Base-by-base conservation (phyloP, 2,329 filamentous ascomycete genomes). In the Colletotrichum trifolii region DNA sequence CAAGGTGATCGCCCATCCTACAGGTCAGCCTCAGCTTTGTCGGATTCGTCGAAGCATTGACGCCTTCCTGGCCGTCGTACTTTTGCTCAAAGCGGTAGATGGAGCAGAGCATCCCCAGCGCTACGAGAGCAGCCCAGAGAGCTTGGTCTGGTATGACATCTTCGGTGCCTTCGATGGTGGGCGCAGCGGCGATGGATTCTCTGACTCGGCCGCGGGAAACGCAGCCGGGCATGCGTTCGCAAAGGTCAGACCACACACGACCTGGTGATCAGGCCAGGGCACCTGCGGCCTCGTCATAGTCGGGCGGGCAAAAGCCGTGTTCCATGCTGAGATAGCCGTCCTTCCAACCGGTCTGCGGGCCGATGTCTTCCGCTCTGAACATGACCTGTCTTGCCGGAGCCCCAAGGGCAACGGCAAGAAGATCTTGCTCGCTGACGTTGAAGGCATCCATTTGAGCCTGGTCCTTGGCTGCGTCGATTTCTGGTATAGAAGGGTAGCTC, bases 331-430 rank as follows among this genome's bases (percentile, higher is more conserved):
- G 79, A 68, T 82, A 85, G 0, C 82, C 82, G 66, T 86, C 84
- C 48, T 81, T 76, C 83, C 83, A 87, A 15, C 84, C 84, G 0
- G 81, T 85, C 36, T 71, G 70, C 0, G 79, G 74, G 0, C 83
- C 83, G 8, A 86, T 81, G 47, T 85, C 81, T 68, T 86, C 82
- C 8, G 83, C 84, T 48, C 83, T 74, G 15, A 83, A 71, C 65
- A 86, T 81, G 3, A 87, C 83, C 69, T 85, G 83, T 12, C 84
- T 78, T 15, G 83, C 84, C 2, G 84, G 84, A 1, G 84, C 83
- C 2, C 84, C 83, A 4, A 86, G 77, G 2, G 84, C 83, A 6
- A 84, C 77, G 12, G 83, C 83, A 1, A 86, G 76, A 3, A 86
- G 71, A 52, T 85, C 82, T 39, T 82, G 77, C 56, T 85, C 83